Conservation (phyloP, 768 basidiomycete species). For the Lentinula aciculospora region DNA sequence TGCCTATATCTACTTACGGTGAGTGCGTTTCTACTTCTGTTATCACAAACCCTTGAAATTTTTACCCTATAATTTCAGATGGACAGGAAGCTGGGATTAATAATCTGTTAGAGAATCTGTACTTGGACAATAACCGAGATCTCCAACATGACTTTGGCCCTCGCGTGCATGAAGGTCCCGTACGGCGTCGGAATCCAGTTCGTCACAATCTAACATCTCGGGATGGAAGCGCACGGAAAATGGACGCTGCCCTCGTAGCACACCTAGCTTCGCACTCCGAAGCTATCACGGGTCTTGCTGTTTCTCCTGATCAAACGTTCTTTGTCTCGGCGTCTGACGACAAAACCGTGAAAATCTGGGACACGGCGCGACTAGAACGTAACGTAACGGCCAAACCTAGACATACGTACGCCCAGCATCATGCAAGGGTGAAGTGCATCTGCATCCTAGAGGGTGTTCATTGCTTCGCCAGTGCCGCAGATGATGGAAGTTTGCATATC, state of each 20-base stretch:
- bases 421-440: conserved; percentile 59
- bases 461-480: conserved; percentile 85
- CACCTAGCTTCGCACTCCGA: conserved; percentile 83
- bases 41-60: not conserved
- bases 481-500: conserved; percentile 79
- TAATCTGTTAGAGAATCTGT: conserved; percentile 84
- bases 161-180: conserved; percentile 72
- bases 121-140: conserved; percentile 81
- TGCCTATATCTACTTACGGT: conserved; percentile 74
- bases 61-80: conserved; percentile 39
- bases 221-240: conserved; percentile 52
- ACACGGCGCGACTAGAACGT: conserved; percentile 86
- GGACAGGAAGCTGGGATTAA: conserved; percentile 88
- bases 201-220: conserved; percentile 65
- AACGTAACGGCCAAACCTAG: conserved; percentile 86
- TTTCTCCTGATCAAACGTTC: conserved; percentile 92
- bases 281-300: conserved; percentile 71
- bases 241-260: conserved; percentile 78
- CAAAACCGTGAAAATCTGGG: conserved; percentile 91
- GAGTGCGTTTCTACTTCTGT: conserved; percentile 14
- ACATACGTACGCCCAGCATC: conserved; percentile 66
- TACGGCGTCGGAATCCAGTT: conserved; percentile 68
- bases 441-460: conserved; percentile 84
- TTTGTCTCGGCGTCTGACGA: conserved; percentile 94
- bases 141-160: conserved; percentile 91